A percentile compares a stretch with the other conserved stretches of the same genome.
Evolutionary conservation across 768 basidiomycete genomes (phyloP).

Genomic region (Macrolepiota fuliginosa): DNA sequence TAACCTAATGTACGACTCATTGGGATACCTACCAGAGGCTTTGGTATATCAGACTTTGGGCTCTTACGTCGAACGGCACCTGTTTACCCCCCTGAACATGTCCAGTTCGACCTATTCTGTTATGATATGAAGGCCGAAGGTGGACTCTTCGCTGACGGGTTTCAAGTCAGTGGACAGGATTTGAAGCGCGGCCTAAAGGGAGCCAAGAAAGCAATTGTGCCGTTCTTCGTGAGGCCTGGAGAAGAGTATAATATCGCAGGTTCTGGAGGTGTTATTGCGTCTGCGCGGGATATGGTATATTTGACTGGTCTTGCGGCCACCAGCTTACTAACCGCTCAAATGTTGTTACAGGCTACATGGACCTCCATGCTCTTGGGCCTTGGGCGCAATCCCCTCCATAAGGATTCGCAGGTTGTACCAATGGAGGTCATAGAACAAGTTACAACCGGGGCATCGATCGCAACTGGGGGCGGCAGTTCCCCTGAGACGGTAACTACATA

Average conservation of each 20-base stretch:
- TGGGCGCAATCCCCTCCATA: conserved; percentile 34
- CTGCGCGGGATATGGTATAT: conserved; percentile 36
- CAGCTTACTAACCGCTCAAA: neutral
- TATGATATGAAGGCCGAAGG: conserved; percentile 31
- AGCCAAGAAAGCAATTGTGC: conserved; percentile 30
- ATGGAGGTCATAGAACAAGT: conserved; percentile 32
- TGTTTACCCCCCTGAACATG: neutral
- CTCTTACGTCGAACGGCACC: neutral
- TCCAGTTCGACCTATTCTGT: conserved; percentile 20
- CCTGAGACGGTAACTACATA: conserved; percentile 29
- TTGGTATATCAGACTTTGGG: neutral
- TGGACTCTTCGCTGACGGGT: conserved; percentile 28
- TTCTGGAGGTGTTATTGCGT: conserved; percentile 37
- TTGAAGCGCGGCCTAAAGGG: conserved; percentile 27
- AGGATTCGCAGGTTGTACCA: conserved; percentile 31
- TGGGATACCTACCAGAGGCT: neutral
- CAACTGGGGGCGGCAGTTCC: conserved; percentile 29
- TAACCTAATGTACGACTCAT: neutral
- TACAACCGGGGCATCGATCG: conserved; percentile 31
- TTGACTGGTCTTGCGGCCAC: neutral
- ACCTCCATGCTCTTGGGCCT: conserved; percentile 36
- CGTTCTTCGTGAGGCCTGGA: conserved; percentile 37
- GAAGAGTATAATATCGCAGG: conserved; percentile 37
- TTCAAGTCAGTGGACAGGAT: conserved; percentile 21
- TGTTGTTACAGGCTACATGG: conserved; percentile 26